These are phyloP conservation scores for Chrysochromulina tobinii DNA, from an alignment of 78 protist species.

Conservation along the genomic window DNA sequence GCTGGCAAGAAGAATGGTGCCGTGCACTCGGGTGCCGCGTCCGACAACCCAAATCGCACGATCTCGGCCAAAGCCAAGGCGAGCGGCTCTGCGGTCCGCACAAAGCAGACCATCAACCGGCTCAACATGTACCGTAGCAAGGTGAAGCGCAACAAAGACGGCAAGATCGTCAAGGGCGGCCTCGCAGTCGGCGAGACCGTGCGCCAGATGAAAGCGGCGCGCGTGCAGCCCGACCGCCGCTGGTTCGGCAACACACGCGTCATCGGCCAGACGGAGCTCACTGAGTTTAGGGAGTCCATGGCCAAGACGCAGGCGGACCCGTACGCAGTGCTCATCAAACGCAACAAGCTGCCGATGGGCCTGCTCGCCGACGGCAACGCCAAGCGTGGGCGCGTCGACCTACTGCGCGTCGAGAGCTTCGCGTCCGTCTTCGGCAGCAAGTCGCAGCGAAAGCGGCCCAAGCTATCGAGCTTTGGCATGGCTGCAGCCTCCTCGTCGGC, in stretches of 20 bases:
- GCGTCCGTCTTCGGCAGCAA: slow-evolving; percentile 26
- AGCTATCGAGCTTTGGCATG: neutral
- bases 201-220: neutral
- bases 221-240: slow-evolving; percentile 35
- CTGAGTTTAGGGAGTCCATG: neutral
- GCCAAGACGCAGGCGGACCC: neutral
- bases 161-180: slow-evolving; percentile 21
- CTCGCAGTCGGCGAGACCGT: neutral
- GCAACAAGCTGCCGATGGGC: slow-evolving; percentile 42
- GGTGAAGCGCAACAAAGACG: neutral
- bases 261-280: slow-evolving; percentile 35
- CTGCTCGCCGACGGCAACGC: neutral
- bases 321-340: slow-evolving; percentile 12
- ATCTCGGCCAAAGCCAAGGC: neutral
- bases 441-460: slow-evolving; percentile 1
- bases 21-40: neutral
- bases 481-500: neutral
- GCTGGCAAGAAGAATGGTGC: neutral
- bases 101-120: slow-evolving; percentile 1
- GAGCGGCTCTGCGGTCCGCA: neutral
- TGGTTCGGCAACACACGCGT: slow-evolving; percentile 61
- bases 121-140: slow-evolving; percentile 25
- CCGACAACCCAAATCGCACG: neutral
- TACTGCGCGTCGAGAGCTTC: slow-evolving; percentile 28
- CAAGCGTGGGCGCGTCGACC: neutral